phyloP scores from a whole-genome alignment of 371 early-diverging fungal species.

The Zychaea mexicana region DNA sequence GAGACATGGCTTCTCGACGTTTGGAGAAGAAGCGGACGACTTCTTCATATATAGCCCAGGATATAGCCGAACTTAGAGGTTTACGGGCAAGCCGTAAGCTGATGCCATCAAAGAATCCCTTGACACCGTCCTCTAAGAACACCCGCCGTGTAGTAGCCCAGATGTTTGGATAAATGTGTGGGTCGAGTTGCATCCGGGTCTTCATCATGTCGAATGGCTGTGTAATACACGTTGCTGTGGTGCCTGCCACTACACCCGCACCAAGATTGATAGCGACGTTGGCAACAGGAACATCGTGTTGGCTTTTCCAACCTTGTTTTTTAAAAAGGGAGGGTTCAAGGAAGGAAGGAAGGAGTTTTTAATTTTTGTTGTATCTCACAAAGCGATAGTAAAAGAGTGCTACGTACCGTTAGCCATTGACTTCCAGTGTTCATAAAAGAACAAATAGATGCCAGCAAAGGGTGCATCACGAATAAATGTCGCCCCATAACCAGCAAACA shows the following conservation, averaged over 20 bases:
- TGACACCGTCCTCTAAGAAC: slow-evolving; percentile 65
- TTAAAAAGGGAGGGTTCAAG: not conserved
- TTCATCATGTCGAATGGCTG: slow-evolving; percentile 96
- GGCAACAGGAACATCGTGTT: slow-evolving; percentile 22
- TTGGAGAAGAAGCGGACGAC: slow-evolving; percentile 45
- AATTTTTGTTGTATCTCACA: not conserved
- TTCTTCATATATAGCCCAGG: slow-evolving; percentile 95
- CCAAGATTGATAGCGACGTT: slow-evolving; percentile 46
- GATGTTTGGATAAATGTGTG: slow-evolving; percentile 67
- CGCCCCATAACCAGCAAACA: slow-evolving; percentile 90
- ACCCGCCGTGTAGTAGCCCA: slow-evolving; percentile 68
- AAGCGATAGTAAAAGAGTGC: not conserved
- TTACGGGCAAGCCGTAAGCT: slow-evolving; percentile 86
- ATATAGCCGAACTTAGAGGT: slow-evolving; percentile 86
- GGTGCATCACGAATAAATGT: slow-evolving; percentile 95
- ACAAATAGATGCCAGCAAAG: slow-evolving; percentile 92
- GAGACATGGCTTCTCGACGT: slow-evolving; percentile 3
- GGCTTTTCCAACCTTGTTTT: slow-evolving; percentile 9
- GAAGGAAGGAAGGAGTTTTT: not conserved
- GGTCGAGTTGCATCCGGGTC: slow-evolving; percentile 91
- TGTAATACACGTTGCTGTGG: slow-evolving; percentile 79
- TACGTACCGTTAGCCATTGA: slow-evolving; percentile 44
- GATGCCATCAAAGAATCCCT: slow-evolving; percentile 87
- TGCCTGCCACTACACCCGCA: slow-evolving; percentile 68
- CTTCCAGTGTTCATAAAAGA: slow-evolving; percentile 87